Percentiles rank a stretch among this genome's conserved stretches.
Conservation (phyloP, 176 grass and related monocot genomes). For the Oryza brachyantha region DNA sequence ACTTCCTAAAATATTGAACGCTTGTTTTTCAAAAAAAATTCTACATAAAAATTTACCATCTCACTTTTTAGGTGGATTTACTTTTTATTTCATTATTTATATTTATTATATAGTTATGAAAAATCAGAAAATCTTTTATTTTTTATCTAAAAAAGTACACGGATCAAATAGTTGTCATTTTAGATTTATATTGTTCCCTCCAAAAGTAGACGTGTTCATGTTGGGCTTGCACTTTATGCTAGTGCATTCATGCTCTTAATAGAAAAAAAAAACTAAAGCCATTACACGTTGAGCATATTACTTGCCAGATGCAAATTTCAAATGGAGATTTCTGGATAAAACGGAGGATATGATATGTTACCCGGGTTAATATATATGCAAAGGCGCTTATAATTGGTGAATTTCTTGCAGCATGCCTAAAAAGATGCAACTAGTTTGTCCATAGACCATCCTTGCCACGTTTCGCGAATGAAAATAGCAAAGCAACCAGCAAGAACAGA, state of each 20-base stretch:
- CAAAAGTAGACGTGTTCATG: no score
- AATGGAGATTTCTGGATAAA: not conserved
- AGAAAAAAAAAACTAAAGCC: no score
- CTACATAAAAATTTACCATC: no score
- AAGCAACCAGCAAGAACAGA: not conserved
- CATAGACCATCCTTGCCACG: not conserved
- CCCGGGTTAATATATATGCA: not conserved
- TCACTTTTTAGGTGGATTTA: no score
- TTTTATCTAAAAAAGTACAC: no score
- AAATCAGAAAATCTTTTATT: no score
- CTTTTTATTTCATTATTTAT: no score
- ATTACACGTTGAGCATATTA: not conserved
- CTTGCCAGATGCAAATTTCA: not conserved
- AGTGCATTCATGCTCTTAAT: not conserved
- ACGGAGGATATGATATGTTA: not conserved
- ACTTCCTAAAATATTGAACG: no score
- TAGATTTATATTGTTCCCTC: not conserved
- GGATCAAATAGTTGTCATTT: not conserved
- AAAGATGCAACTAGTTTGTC: not conserved
- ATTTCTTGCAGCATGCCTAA: not conserved
- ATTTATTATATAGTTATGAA: no score
- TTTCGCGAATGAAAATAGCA: not conserved
- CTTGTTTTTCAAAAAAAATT: no score
- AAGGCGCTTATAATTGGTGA: not conserved
- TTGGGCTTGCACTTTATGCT: not conserved